Conservation (phyloP, 305 asterid genomes). For the Caryopteris hybrid region DNA sequence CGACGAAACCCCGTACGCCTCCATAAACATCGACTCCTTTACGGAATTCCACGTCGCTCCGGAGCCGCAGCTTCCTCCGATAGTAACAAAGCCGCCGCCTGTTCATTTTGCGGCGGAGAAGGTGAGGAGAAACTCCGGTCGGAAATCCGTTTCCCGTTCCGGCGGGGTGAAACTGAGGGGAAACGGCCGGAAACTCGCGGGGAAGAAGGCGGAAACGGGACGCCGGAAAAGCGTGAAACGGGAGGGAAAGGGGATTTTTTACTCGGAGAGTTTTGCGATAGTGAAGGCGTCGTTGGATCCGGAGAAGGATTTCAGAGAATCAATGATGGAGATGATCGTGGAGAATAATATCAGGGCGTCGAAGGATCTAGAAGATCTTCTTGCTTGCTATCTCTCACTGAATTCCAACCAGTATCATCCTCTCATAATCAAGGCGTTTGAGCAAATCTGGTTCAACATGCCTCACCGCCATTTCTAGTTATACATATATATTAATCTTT, state of each 20-base stretch:
- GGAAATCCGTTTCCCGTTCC: slow-evolving; percentile 49
- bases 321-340: slow-evolving; percentile 84
- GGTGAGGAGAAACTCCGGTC: slow-evolving; percentile 1
- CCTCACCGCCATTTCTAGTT: slow-evolving; percentile 25
- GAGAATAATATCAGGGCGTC: slow-evolving; percentile 63
- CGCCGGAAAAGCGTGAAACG: slow-evolving; percentile 13
- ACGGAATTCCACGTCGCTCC: slow-evolving; percentile 28
- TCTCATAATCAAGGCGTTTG: slow-evolving; percentile 65
- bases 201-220: slow-evolving; percentile 20
- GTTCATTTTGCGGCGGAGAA: background rate
- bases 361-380: slow-evolving; percentile 71
- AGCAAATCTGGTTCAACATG: slow-evolving; percentile 74
- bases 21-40: background rate
- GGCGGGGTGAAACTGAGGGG: slow-evolving; percentile 57
- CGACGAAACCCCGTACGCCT: slow-evolving; percentile 20
- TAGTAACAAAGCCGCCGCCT: slow-evolving; percentile 41
- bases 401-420: slow-evolving; percentile 71
- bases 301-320: slow-evolving; percentile 67
- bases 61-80: slow-evolving; percentile 57
- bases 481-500: background rate
- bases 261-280: slow-evolving; percentile 58
- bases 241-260: slow-evolving; percentile 24
- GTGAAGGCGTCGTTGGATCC: slow-evolving; percentile 90
- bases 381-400: slow-evolving; percentile 71
- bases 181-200: slow-evolving; percentile 38